phyloP scores from a whole-genome alignment of 2,329 filamentous ascomycete genomes.

The Ophiostoma tasmaniense region DNA sequence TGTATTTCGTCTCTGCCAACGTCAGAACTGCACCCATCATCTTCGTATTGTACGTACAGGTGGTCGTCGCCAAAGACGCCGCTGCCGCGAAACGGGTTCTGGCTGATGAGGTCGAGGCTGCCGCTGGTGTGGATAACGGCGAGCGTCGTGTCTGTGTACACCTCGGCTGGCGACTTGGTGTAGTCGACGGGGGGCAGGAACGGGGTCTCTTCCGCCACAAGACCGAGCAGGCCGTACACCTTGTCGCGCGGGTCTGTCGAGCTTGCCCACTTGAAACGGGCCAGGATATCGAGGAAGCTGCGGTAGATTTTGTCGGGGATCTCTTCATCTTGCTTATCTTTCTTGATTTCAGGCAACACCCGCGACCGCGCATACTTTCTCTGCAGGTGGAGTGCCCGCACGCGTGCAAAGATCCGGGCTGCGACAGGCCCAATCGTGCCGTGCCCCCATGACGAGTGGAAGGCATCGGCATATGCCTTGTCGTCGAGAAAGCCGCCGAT shows the following conservation, averaged over 20 bases:
- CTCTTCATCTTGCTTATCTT: neutral
- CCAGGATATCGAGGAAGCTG: neutral
- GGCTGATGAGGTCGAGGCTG: constrained; percentile 15
- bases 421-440: neutral
- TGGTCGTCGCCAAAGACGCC: neutral
- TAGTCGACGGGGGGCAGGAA: constrained; percentile 12
- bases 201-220: constrained; percentile 9
- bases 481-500: constrained; percentile 15
- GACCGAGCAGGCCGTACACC: constrained; percentile 18
- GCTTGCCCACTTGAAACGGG: neutral
- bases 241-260: constrained; percentile 18
- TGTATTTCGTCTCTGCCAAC: too few species aligned
- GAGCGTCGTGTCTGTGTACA: constrained; percentile 14
- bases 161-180: neutral
- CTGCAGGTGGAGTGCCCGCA: neutral
- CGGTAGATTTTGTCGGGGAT: neutral
- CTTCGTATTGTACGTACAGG: neutral
- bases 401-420: neutral
- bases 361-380: neutral
- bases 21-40: neutral
- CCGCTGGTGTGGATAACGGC: constrained; percentile 15
- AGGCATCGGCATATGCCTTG: neutral
- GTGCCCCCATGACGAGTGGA: neutral
- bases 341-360: neutral
- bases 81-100: constrained; percentile 11